phyloP scores from a whole-genome alignment of 1,284 basidiomycete genomes.

The Sanghuangporus sanghuang region DNA sequence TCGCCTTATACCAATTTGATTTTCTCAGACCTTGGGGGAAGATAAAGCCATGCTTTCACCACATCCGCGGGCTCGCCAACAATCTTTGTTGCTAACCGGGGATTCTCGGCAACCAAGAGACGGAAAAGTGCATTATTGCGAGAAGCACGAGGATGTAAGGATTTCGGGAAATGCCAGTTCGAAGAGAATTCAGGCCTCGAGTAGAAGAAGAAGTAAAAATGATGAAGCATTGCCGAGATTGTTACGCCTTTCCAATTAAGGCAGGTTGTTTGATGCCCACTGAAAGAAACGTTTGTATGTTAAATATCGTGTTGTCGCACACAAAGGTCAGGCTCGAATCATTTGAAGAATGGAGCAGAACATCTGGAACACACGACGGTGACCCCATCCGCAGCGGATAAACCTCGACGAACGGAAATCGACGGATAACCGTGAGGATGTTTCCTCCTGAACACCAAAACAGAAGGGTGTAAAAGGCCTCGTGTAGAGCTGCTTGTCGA shows the following conservation, averaged over 20 bases:
- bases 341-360: neutral
- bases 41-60: no score
- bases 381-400: neutral
- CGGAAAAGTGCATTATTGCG: neutral
- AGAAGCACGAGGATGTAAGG: neutral
- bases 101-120: neutral
- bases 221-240: neutral
- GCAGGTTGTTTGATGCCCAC: neutral
- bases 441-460: neutral
- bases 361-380: neutral
- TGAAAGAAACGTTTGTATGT: neutral
- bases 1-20: no score
- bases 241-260: neutral
- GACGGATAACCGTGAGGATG: neutral
- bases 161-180: neutral
- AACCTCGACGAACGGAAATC: neutral
- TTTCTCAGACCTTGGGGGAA: no score
- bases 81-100: neutral
- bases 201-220: neutral
- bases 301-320: neutral
- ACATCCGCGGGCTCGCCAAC: neutral
- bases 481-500: neutral
- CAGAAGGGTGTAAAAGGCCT: neutral
- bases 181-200: neutral
- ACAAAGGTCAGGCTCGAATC: neutral